A percentile compares a stretch with the other conserved stretches of the same genome.
Evolutionary conservation across 2,329 filamentous ascomycete genomes (phyloP).

Genomic region (Microthyrium microscopicum): DNA sequence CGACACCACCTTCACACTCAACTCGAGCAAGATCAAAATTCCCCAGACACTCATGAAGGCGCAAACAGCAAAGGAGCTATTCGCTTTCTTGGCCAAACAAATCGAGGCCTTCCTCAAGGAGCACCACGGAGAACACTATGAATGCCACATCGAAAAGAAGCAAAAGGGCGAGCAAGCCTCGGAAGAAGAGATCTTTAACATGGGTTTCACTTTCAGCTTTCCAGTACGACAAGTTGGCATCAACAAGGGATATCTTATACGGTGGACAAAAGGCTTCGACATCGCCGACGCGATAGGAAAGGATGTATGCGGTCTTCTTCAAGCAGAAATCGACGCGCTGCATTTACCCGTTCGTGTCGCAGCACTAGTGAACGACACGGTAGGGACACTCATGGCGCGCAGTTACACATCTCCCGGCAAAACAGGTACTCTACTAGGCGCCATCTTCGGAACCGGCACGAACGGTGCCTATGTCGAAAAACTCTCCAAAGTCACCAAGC

Average conservation of each 20-base stretch:
- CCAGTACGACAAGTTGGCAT: conserved; percentile 88
- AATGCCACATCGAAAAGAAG: conserved; percentile 48
- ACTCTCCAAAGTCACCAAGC: conserved; percentile 67
- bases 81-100: conserved; percentile 82
- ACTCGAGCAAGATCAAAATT: conserved; percentile 81
- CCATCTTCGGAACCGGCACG: conserved; percentile 93
- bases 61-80: conserved; percentile 71
- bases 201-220: conserved; percentile 99
- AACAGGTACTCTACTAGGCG: conserved; percentile 74
- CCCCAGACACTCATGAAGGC: conserved; percentile 82
- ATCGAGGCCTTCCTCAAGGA: conserved; percentile 75
- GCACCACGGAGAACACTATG: conserved; percentile 80
- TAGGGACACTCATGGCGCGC: conserved; percentile 92
- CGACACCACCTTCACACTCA: conserved; percentile 87
- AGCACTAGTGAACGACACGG: conserved; percentile 91
- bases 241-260: conserved; percentile 83
- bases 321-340: conserved; percentile 75
- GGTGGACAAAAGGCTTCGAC: conserved; percentile 98
- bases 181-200: conserved; percentile 68
- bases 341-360: conserved; percentile 84
- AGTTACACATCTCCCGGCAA: conserved; percentile 87
- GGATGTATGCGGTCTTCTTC: conserved; percentile 82
- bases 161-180: conserved; percentile 30
- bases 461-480: conserved; percentile 97
- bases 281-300: conserved; percentile 88